phyloP scores from a whole-genome alignment of 202 grass and related monocot species.

The Elaeis oleifera region DNA sequence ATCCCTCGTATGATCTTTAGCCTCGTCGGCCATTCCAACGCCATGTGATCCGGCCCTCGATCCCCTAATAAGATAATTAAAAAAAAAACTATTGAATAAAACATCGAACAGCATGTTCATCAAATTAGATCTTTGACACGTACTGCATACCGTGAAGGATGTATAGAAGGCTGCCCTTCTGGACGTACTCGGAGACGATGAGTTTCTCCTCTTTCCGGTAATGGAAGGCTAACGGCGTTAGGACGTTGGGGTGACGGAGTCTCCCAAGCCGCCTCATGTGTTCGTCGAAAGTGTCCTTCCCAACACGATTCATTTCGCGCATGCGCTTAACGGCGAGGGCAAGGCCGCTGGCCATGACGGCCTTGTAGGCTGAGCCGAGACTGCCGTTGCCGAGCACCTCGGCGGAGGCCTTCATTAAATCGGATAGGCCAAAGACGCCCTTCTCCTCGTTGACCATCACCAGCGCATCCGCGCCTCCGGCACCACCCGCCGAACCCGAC shows the following conservation, averaged over 20 bases:
- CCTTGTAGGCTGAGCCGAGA: slow-evolving; percentile 61
- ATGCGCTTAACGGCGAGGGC: slow-evolving; percentile 57
- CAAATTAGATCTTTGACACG: too few species aligned
- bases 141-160: slow-evolving; percentile 38
- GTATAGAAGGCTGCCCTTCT: slow-evolving; percentile 57
- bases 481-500: not conserved
- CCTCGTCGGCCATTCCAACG: slow-evolving; percentile 39
- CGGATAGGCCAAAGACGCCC: slow-evolving; percentile 38
- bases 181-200: slow-evolving; percentile 54
- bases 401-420: slow-evolving; percentile 65
- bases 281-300: slow-evolving; percentile 39
- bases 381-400: slow-evolving; percentile 66
- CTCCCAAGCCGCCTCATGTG: slow-evolving; percentile 31
- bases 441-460: slow-evolving; percentile 23
- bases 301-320: slow-evolving; percentile 61
- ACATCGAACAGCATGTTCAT: not conserved
- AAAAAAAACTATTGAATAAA: not conserved
- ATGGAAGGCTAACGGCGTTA: slow-evolving; percentile 48
- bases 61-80: slow-evolving; percentile 26
- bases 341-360: slow-evolving; percentile 43
- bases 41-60: slow-evolving; percentile 28
- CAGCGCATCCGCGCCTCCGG: slow-evolving; percentile 26
- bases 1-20: slow-evolving; percentile 39
- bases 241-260: slow-evolving; percentile 53
- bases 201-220: slow-evolving; percentile 78